Percentiles rank a stretch among this genome's conserved stretches.
These are phyloP conservation scores for Gossypium davidsonii DNA, from an alignment of 441 rosid species.

Conservation along the genomic window DNA sequence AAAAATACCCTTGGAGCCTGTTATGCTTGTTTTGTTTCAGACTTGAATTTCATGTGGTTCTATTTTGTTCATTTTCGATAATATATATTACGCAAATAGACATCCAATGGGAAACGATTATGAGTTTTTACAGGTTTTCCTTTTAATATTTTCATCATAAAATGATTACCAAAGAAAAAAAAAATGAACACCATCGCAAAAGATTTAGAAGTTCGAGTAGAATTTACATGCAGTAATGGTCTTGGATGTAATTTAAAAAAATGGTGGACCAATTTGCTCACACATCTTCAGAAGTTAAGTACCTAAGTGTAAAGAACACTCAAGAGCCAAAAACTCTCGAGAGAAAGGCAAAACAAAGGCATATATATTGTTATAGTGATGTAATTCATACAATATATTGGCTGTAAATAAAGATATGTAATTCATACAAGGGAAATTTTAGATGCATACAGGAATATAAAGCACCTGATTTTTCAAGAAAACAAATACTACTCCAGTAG, in stretches of 20 bases:
- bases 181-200: not conserved
- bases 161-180: not conserved
- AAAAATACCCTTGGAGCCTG: slow-evolving; percentile 16
- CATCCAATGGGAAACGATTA: not conserved
- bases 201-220: not conserved
- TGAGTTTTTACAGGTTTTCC: not conserved
- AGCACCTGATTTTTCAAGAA: not conserved
- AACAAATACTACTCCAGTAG: not conserved
- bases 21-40: slow-evolving; percentile 10
- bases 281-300: not conserved
- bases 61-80: not conserved
- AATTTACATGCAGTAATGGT: not conserved
- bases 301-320: no score
- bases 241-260: not conserved
- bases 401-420: not conserved
- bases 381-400: not conserved
- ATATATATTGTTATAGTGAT: not conserved
- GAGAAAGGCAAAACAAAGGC: not conserved
- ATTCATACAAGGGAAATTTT: not conserved
- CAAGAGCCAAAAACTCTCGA: not conserved
- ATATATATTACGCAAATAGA: not conserved
- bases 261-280: not conserved
- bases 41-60: not conserved
- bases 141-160: not conserved
- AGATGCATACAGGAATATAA: not conserved